Evolutionary conservation across 2,329 filamentous ascomycete genomes (phyloP).

Genomic region (Pseudopyricularia javanii): DNA sequence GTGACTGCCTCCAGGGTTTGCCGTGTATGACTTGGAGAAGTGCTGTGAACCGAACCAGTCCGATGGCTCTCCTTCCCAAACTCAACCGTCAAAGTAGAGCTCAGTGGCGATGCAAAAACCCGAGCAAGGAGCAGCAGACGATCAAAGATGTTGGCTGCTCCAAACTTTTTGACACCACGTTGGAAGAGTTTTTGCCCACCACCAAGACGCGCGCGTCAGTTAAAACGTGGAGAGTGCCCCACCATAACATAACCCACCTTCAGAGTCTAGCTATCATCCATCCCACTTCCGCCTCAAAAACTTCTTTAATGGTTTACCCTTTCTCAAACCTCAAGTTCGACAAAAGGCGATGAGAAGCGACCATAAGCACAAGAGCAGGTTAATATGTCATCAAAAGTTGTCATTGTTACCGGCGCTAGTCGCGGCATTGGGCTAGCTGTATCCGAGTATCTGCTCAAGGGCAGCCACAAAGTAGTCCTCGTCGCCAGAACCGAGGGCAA

Average conservation of each 20-base stretch:
- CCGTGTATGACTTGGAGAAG: too few relatives aligned
- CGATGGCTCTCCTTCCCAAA: too few relatives aligned
- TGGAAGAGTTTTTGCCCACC: too few relatives aligned
- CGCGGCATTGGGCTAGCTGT: slow-evolving; percentile 50
- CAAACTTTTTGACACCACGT: too few relatives aligned
- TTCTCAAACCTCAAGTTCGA: too few relatives aligned
- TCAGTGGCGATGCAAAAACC: too few relatives aligned
- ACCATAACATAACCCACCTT: not conserved
- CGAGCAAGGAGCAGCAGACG: too few relatives aligned
- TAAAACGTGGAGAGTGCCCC: not conserved
- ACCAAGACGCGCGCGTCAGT: too few relatives aligned
- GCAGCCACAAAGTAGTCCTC: slow-evolving; percentile 45
- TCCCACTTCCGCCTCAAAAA: not conserved
- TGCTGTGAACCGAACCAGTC: too few relatives aligned
- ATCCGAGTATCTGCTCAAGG: slow-evolving; percentile 34
- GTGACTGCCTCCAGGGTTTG: too few relatives aligned
- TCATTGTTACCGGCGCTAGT: slow-evolving; percentile 58
- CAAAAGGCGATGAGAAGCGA: not conserved
- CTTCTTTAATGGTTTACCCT: not conserved
- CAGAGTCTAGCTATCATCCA: not conserved
- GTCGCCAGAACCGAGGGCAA: slow-evolving; percentile 40
- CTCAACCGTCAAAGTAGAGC: too few relatives aligned
- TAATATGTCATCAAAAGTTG: slow-evolving; percentile 45
- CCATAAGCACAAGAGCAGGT: not conserved
- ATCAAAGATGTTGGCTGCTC: too few relatives aligned